Evolutionary conservation across 331 rosid species (phyloP).

Genomic region (Erythrophleum ivorense): DNA sequence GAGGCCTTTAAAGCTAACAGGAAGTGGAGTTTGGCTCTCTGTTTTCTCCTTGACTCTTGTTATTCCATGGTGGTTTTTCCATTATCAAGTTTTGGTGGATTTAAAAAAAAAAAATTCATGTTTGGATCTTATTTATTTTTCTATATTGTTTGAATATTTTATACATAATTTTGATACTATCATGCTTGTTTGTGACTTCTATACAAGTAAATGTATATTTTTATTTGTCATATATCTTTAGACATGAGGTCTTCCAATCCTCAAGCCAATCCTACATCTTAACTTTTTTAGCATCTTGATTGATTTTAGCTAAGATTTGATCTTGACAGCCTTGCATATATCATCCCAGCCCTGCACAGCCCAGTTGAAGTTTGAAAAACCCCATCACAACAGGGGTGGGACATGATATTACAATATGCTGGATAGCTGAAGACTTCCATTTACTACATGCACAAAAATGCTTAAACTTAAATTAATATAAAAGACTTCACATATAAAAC

Average conservation of each 20-base stretch:
- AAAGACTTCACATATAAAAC: conserved; percentile 18
- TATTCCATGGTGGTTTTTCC: neutral
- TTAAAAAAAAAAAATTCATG: neutral
- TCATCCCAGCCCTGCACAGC: neutral
- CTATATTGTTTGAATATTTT: neutral
- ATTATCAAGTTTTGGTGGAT: neutral
- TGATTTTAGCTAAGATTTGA: neutral
- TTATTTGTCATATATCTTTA: neutral
- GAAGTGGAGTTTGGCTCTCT: neutral
- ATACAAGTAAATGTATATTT: neutral
- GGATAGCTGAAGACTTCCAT: neutral
- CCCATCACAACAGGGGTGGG: conserved; percentile 19
- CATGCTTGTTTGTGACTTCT: neutral
- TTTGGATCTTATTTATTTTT: neutral
- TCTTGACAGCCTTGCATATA: neutral
- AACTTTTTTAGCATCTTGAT: neutral
- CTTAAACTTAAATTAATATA: conserved; percentile 1
- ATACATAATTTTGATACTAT: neutral
- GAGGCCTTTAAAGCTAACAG: neutral
- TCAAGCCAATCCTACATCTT: neutral
- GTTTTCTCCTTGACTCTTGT: neutral
- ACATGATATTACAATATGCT: conserved; percentile 17
- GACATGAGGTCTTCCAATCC: neutral
- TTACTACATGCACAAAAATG: conserved; percentile 10
- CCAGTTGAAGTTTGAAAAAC: conserved; percentile 26